phyloP scores from a whole-genome alignment of 1,284 basidiomycete genomes.

The Apiotrichum porosum region DNA sequence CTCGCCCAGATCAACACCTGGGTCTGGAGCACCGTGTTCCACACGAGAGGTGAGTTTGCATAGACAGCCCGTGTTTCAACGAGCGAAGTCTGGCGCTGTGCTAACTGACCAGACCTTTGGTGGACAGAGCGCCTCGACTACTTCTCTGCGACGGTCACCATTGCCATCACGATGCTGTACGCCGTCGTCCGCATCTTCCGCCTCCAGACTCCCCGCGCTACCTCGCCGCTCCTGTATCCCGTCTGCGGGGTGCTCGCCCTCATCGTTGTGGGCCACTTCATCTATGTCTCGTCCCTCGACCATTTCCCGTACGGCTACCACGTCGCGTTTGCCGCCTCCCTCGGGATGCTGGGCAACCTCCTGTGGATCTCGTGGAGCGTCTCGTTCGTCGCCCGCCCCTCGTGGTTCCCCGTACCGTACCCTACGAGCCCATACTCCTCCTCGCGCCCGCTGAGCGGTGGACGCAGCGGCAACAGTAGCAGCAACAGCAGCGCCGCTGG shows the following conservation, averaged over 20 bases:
- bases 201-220: conserved; percentile 46
- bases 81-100: background rate
- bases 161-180: conserved; percentile 69
- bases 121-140: conserved; percentile 90
- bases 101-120: conserved; percentile 47
- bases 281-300: conserved; percentile 58
- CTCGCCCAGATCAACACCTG: conserved; percentile 80
- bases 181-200: conserved; percentile 71
- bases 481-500: conserved; percentile 50
- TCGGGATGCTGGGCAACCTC: conserved; percentile 66
- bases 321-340: conserved; percentile 72
- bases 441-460: conserved; percentile 22
- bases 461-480: too few species aligned
- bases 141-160: conserved; percentile 83
- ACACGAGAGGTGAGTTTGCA: conserved; percentile 68
- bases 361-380: conserved; percentile 78
- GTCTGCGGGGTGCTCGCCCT: conserved; percentile 21
- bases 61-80: too few species aligned
- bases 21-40: conserved; percentile 89
- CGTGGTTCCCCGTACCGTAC: conserved; percentile 25
- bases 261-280: conserved; percentile 39
- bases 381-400: conserved; percentile 40
- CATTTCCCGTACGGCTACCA: conserved; percentile 93
- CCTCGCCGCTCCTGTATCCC: conserved; percentile 23
- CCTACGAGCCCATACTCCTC: too few species aligned